phyloP scores from a whole-genome alignment of 2,329 filamentous ascomycete genomes.

The Fusarium tuaranense region DNA sequence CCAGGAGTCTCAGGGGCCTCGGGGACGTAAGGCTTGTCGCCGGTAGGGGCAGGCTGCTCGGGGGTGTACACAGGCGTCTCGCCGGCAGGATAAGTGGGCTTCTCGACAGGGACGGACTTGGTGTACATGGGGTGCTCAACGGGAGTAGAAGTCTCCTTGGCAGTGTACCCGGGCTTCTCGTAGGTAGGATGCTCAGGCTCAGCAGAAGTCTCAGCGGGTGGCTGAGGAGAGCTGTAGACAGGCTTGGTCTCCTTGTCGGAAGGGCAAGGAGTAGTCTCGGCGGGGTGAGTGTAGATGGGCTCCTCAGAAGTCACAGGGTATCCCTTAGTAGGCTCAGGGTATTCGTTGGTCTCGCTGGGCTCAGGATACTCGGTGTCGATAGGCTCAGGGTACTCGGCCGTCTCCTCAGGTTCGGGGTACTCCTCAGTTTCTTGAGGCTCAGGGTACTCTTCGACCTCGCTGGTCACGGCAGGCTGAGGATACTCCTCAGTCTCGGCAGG shows the following conservation, averaged over 20 bases:
- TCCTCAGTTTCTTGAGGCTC: slow-evolving; percentile 5
- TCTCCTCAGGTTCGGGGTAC: slow-evolving; percentile 2
- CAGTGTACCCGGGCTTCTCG: neutral
- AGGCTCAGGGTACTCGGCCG: neutral
- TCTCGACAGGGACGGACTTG: neutral
- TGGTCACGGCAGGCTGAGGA: neutral
- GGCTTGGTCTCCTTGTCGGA: neutral
- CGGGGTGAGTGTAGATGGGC: neutral
- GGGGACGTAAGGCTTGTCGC: neutral
- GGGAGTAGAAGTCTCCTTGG: neutral
- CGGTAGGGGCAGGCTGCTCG: neutral
- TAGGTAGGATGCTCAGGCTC: neutral
- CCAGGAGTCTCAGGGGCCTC: neutral
- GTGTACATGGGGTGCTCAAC: neutral
- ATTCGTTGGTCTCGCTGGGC: neutral
- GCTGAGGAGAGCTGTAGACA: neutral
- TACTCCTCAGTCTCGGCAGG: slow-evolving; percentile 1
- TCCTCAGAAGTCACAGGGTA: neutral
- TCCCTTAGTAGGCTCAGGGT: neutral
- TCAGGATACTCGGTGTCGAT: neutral
- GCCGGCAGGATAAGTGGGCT: neutral
- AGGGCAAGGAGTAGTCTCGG: slow-evolving; percentile 1
- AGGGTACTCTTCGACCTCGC: neutral
- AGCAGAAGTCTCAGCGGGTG: neutral
- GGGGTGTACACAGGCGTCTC: neutral